Percentiles rank a stretch among this genome's conserved stretches.
These are phyloP conservation scores for Corinectria fuckeliana DNA, from an alignment of 2,329 filamentous ascomycete species.

Conservation along the genomic window DNA sequence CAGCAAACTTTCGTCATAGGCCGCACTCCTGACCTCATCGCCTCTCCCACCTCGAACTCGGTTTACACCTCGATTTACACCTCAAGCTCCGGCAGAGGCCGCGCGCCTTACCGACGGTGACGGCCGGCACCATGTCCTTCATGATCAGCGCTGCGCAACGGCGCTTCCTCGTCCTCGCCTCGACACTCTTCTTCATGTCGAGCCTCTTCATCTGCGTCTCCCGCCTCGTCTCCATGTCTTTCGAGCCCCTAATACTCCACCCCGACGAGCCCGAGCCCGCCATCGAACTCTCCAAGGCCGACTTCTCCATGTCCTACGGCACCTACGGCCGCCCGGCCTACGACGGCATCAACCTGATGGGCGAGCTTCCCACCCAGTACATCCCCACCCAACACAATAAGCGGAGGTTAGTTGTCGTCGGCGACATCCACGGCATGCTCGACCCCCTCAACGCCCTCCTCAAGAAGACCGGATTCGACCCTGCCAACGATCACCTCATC, in stretches of 20 bases:
- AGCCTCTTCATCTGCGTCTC: slow-evolving; percentile 44
- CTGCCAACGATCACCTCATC: slow-evolving; percentile 70
- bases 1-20: background rate
- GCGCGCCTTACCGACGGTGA: slow-evolving; percentile 10
- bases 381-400: slow-evolving; percentile 46
- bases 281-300: slow-evolving; percentile 37
- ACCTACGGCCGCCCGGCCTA: slow-evolving; percentile 48
- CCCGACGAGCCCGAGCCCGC: slow-evolving; percentile 11
- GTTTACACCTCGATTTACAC: no score
- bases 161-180: slow-evolving; percentile 40
- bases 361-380: slow-evolving; percentile 39
- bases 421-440: slow-evolving; percentile 92
- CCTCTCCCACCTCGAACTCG: background rate
- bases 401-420: slow-evolving; percentile 78
- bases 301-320: slow-evolving; percentile 50
- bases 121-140: slow-evolving; percentile 24
- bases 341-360: slow-evolving; percentile 41
- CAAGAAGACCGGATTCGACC: slow-evolving; percentile 66
- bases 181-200: slow-evolving; percentile 42
- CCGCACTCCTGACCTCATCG: background rate
- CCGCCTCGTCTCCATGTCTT: slow-evolving; percentile 40
- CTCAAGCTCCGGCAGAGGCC: background rate
- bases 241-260: slow-evolving; percentile 14
- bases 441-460: slow-evolving; percentile 71
- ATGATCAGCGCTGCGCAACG: slow-evolving; percentile 37